Evolutionary conservation across 805 yeast species (phyloP).

Genomic region (Candida dajiaensis): DNA sequence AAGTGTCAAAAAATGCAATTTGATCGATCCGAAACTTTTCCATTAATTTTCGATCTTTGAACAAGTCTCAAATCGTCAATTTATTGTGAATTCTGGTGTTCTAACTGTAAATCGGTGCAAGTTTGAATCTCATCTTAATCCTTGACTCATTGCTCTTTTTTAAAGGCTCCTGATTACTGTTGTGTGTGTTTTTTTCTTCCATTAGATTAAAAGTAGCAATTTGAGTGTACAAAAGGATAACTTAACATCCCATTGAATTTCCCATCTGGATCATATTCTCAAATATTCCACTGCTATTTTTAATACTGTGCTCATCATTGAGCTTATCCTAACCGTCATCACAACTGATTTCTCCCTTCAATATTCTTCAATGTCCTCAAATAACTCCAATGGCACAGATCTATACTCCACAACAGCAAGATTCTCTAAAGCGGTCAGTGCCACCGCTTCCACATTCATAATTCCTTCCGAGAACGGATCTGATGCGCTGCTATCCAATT

Average conservation of each 20-base stretch:
- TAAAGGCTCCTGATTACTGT: too few relatives aligned
- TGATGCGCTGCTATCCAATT: conserved; percentile 32
- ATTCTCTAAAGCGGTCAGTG: conserved; percentile 43
- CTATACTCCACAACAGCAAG: conserved; percentile 28
- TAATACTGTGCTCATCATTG: background rate
- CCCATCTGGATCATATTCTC: too few relatives aligned
- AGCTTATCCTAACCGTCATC: background rate
- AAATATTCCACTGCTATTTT: too few relatives aligned
- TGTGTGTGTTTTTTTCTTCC: background rate
- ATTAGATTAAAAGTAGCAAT: background rate
- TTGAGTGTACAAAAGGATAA: background rate
- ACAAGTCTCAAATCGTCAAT: too few relatives aligned
- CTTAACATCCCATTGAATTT: too few relatives aligned
- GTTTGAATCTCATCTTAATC: too few relatives aligned
- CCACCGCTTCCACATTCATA: conserved; percentile 51
- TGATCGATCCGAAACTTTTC: too few relatives aligned
- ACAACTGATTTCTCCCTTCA: background rate
- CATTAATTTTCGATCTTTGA: too few relatives aligned
- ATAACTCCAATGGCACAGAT: conserved; percentile 14
- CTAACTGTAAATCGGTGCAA: too few relatives aligned
- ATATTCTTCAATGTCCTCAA: background rate
- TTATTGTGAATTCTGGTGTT: too few relatives aligned
- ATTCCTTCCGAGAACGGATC: conserved; percentile 16
- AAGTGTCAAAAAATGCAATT: too few relatives aligned
- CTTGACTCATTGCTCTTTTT: too few relatives aligned